These are phyloP conservation scores for Daphne laureola DNA, from an alignment of 441 rosid genomes.

Conservation along the genomic window DNA sequence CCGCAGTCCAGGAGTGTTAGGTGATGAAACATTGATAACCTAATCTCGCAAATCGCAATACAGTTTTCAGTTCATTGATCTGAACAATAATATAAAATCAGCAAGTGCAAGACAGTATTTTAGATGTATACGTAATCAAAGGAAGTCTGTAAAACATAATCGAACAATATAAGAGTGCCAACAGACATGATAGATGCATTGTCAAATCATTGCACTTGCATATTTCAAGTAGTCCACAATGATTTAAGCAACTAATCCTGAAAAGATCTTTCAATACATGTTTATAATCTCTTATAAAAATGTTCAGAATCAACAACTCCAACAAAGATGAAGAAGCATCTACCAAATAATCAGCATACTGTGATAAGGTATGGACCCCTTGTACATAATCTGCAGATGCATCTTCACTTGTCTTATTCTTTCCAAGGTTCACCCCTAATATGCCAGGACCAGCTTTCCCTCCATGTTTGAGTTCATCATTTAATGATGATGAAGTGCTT, in stretches of 20 bases:
- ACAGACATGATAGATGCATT: too few species aligned
- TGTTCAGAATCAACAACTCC: conserved; percentile 3
- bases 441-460: conserved; percentile 99
- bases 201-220: too few species aligned
- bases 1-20: conserved; percentile 90
- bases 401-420: conserved; percentile 94
- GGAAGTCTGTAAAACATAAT: background rate
- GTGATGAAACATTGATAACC: conserved; percentile 97
- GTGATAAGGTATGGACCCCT: conserved; percentile 95
- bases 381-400: conserved; percentile 91
- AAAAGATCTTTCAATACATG: too few species aligned
- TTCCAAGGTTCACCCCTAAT: conserved; percentile 97
- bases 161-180: background rate
- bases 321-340: conserved; percentile 6
- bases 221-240: too few species aligned
- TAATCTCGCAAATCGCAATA: conserved; percentile 11
- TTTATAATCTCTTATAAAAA: background rate
- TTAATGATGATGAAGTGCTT: conserved; percentile 43
- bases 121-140: too few species aligned
- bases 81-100: too few species aligned
- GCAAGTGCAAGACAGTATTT: too few species aligned
- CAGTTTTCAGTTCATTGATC: background rate
- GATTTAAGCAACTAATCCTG: too few species aligned
- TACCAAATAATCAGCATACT: conserved; percentile 97
- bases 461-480: conserved; percentile 61